Base-by-base conservation (phyloP, 176 grass and related monocot species). In the Carex pumila region DNA sequence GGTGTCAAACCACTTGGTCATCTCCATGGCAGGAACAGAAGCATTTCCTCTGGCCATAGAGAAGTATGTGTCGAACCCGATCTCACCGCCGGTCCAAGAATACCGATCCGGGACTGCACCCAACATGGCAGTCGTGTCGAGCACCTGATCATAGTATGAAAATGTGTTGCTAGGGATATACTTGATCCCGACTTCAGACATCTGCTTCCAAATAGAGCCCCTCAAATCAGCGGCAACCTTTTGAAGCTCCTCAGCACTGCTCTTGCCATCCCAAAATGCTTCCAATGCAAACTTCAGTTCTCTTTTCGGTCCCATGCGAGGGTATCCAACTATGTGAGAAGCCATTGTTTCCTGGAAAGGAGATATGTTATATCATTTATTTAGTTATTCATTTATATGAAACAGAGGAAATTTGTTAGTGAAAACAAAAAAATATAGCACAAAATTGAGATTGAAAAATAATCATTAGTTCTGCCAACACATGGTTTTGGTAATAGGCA, bases 1-100 rank as follows among this genome's bases (percentile, higher is more conserved):
- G 83, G 94, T 97, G 84, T 97, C 94, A 19, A 97, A 97, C 94
- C 94, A 97, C 88, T 97, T 97, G 83, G 94, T 97, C 94, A 97
- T 97, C 87, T 97, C 94, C 94, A 97, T 94, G 88, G 94, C 94
- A 79, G 92, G 92, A 41, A 94, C 90, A n/a, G 94, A 92, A 70
- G 94, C 90, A 61, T 97, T 97, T 18, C 94, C 92, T 83, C 94
- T 97, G 53, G 94, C 94, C 94, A 97, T 97, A 6, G 94, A 97
- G 92, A 97, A 97, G 85, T 92, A 97, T 37, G 87, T 92, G 81
- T 90, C 87, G 9, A 91, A 91, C 12, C 87, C 87, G 19, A 97
- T 97, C 88, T 97, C 92, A n/a, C 92, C 90, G 17, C 92, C 90
- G 3, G 85, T 77, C 88, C 92, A 97, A 39, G 90, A 90, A 73